Evolutionary conservation across 192 early-diverging fungal species (phyloP), one percentile per base, ranked within the genome.

Genomic region (Coemansia pectinata): DNA sequence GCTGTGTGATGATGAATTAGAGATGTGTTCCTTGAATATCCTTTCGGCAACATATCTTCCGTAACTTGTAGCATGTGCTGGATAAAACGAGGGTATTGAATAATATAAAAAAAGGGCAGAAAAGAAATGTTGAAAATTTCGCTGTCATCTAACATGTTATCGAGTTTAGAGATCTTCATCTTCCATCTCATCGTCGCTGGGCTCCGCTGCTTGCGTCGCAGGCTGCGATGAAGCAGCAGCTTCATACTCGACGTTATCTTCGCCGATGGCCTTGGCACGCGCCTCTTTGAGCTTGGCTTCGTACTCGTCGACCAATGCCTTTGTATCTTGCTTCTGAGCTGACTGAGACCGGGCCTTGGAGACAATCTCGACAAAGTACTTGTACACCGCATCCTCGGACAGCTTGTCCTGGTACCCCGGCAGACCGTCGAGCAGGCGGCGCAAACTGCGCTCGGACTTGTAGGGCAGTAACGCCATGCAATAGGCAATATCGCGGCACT

Each of bases 401-500:
- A 99, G 84, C 78, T 98, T 99, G 68, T 99, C 93, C 67, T 93
- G 90, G 78, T 95, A 99, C 47, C 87, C 72, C 5, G 92, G 90
- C 55, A 97, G 85, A 17, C 86, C 87, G 39, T 98, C 98, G 27
- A 95, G 47, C 19, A 99, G 76, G 64, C 92, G 91, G 63, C 90
- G 92, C 58, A 96, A 86, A 50, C 89, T 93, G 72, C 90, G 92
- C 67, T 97, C 97, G 4, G 88, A 88, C 65, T 92, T 91, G 84
- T 91, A 96, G 0, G 93, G 92, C 58, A 99, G 74, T 61, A 97
- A 76, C 10, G 94, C 92, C 59, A 99, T 78, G 81, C 96, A 98
- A 77, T 86, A 96, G 0, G 94, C 88, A 78, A 98, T 95, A 76
- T 98, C 97, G 41, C 95, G 86, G 92, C 95, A 98, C 70, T 91